These are phyloP conservation scores for Ceratobasidium papillatum DNA, from an alignment of 1,284 basidiomycete genomes.

Conservation along the genomic window DNA sequence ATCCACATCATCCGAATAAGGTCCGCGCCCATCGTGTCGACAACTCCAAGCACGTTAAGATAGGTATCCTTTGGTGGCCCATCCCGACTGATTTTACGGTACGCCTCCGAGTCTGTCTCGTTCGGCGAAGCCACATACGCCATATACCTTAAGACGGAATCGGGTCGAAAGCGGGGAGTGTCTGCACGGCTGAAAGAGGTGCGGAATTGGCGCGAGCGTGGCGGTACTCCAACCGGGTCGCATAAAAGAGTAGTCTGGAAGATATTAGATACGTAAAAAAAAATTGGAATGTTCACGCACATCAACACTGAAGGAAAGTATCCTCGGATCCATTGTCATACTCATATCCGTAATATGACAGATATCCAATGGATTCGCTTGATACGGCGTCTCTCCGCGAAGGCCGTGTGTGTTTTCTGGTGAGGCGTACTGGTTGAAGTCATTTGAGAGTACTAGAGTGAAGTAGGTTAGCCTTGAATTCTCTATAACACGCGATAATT, in stretches of 20 bases:
- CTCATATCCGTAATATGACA: too few species aligned
- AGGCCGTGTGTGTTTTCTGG: too few species aligned
- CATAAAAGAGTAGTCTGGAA: too few species aligned
- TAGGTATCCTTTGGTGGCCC: background rate
- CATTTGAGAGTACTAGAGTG: too few species aligned
- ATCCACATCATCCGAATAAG: background rate
- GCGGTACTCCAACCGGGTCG: background rate
- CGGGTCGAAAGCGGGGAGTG: background rate
- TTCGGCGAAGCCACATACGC: background rate
- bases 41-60: background rate
- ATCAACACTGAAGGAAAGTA: too few species aligned
- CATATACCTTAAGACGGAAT: background rate
- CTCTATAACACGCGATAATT: background rate
- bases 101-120: background rate
- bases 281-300: too few species aligned
- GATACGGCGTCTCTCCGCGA: too few species aligned
- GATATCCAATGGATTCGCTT: too few species aligned
- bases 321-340: too few species aligned
- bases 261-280: too few species aligned
- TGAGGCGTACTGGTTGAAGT: too few species aligned
- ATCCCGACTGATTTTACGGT: background rate
- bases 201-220: background rate
- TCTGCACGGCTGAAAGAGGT: background rate
- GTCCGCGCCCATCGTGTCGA: background rate
- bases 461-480: too few species aligned